Base-by-base conservation (phyloP, 2,329 filamentous ascomycete genomes). In the Claviceps sp. region DNA sequence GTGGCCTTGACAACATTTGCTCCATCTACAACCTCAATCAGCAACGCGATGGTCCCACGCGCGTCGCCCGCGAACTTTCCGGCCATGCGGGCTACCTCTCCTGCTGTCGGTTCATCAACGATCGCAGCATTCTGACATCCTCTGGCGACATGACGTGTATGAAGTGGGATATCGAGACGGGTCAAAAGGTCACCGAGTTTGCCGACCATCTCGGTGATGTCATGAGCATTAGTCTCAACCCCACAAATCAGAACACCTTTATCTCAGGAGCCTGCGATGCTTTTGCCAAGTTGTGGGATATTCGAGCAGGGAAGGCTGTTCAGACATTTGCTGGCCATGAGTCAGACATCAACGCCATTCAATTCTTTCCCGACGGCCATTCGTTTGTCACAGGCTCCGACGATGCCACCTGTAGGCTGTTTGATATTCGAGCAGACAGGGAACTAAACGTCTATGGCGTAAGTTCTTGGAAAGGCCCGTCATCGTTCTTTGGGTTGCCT, bases 111-210 rank as follows among this genome's bases (percentile, higher is more conserved):
- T 98, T 98, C 71, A 95, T 97, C 75, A 97, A 95, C 69, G 93
- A 98, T 73, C 85, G 93, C 65, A 89, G 89, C 65, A 97, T 98
- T 64, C 82, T 98, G 58, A 98, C 93, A 55, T 97, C 93, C 0
- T 98, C 93, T 2, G 93, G 93, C 57, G 93, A 98, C 67, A 98
- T 98, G 93, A 98, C 93, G 50, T 98, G 93, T 70, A 96, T 97
- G 85, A 87, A 97, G 65, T 98, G 93, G 93, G 93, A 98, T 74
- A 91, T 98, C 58, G 93, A 98, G 72, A 95, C 91, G 0, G 93
- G 93, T 53, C 89, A 90, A 59, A 96, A 96, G 74, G 87, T 95
- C 43, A 95, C 90, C 65, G 93, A 98, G 69, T 98, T 97, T 61
- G 93, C 93, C 64, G 93, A 98, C 71, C 93, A 98, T 68, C 78